Base-by-base conservation (phyloP, 805 yeast genomes). In the Kregervanrija pseudodelftensis region DNA sequence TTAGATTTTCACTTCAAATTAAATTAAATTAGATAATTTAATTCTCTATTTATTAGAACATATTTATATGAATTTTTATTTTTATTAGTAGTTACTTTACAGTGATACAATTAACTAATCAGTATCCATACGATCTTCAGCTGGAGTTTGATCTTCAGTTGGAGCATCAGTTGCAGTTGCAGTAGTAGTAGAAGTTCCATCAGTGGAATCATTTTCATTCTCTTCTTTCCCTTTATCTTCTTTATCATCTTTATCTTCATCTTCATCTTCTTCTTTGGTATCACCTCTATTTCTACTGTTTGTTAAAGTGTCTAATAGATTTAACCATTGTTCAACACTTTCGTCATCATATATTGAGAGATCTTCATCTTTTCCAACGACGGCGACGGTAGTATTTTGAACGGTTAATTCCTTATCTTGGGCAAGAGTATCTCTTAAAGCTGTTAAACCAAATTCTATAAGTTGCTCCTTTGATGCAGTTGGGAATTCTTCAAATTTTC, bases 361-460 rank as follows among this genome's bases (percentile, higher is more conserved):
- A 8, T 51, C 46, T 16, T 79, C 76, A 36, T 74, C 72, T 54
- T 79, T 95, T 32, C 97, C 96, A n/a, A 91, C 98, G 41, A 89
- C 78, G 39, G 96, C 95, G 52, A 93, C 85, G 1, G 95, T 83
- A 4, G 97, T 85, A 67, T 93, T 93, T 49, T 81, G 78, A 43
- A 74, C 69, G 35, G 82, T 87, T 62, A 93, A 76, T 62, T 93
- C 95, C 62, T 88, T 90, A 64, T 93, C 99, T 66, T 90, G 96
- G 12, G 93, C 80, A 56, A 93, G 72, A 0, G 98, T 91, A 59
- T 93, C 98, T 65, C 96, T 82, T 60, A 93, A 74, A 0, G 99
- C 95, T 54, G 81, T 82, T 55, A 93, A 80, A 4, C 95, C 98
- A 56, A 81, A 89, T 37, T 82, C 79, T 49, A 93, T 80, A 53